Conservation (phyloP, 140 eudicot genomes). For the Oenanthe javanica region DNA sequence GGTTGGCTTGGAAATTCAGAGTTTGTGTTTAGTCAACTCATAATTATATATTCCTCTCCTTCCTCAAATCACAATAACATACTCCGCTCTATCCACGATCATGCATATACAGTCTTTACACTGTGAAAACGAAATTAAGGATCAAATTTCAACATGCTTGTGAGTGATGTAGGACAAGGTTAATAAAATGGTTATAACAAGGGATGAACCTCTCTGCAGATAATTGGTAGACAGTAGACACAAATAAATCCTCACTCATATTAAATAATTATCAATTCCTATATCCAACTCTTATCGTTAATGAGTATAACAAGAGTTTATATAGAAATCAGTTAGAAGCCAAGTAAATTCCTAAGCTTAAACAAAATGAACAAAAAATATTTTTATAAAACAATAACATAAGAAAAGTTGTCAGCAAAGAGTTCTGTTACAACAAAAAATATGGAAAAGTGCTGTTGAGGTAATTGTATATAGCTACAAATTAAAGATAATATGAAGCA, state of each 20-base stretch:
- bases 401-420: too few species aligned
- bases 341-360: background rate
- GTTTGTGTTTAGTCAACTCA: background rate
- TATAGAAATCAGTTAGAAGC: background rate
- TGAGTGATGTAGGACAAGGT: background rate
- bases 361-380: too few species aligned
- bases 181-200: background rate
- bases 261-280: too few species aligned
- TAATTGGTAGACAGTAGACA: background rate
- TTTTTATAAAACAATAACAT: too few species aligned
- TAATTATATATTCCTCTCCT: background rate
- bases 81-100: too few species aligned
- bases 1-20: background rate
- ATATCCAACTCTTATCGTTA: background rate
- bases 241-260: background rate
- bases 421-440: too few species aligned
- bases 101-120: background rate
- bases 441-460: too few species aligned
- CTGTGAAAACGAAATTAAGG: background rate
- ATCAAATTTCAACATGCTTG: background rate
- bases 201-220: background rate
- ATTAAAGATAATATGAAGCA: too few species aligned
- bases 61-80: background rate
- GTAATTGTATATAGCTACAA: too few species aligned
- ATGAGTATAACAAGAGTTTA: background rate